Conservation (phyloP, 805 yeast species). For the Teunomyces stri region DNA sequence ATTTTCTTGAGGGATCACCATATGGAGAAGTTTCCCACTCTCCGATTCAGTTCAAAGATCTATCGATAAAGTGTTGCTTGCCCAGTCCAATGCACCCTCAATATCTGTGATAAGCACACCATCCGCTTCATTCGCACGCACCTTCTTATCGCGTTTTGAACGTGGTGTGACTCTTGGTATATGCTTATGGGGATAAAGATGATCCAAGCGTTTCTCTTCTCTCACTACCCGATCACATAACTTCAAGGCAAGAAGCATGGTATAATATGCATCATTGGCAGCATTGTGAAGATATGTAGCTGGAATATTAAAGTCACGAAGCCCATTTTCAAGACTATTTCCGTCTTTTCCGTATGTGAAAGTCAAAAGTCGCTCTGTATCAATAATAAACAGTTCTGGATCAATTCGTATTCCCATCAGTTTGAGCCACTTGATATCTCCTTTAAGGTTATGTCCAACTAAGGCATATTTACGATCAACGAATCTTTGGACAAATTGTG, state of each 20-base stretch:
- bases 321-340: conserved; percentile 44
- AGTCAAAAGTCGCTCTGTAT: conserved; percentile 48
- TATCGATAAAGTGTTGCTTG: too few species aligned
- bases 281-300: conserved; percentile 66
- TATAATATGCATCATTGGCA: conserved; percentile 68
- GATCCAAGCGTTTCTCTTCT: too few species aligned
- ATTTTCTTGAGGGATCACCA: too few species aligned
- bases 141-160: too few species aligned
- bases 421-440: conserved; percentile 53
- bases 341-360: conserved; percentile 41
- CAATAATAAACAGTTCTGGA: conserved; percentile 27
- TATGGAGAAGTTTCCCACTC: too few species aligned
- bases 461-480: conserved; percentile 37
- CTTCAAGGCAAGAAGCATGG: conserved; percentile 50
- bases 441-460: conserved; percentile 59
- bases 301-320: conserved; percentile 50
- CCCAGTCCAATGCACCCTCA: too few species aligned
- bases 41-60: too few species aligned
- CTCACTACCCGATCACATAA: conserved; percentile 38
- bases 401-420: conserved; percentile 50
- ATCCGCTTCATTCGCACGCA: too few species aligned
- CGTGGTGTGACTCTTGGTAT: too few species aligned
- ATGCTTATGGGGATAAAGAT: too few species aligned
- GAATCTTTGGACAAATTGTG: conserved; percentile 38
- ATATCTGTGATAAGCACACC: too few species aligned